phyloP scores from a whole-genome alignment of 2,329 filamentous ascomycete genomes.

The Phaeophleospora eucalypticola region DNA sequence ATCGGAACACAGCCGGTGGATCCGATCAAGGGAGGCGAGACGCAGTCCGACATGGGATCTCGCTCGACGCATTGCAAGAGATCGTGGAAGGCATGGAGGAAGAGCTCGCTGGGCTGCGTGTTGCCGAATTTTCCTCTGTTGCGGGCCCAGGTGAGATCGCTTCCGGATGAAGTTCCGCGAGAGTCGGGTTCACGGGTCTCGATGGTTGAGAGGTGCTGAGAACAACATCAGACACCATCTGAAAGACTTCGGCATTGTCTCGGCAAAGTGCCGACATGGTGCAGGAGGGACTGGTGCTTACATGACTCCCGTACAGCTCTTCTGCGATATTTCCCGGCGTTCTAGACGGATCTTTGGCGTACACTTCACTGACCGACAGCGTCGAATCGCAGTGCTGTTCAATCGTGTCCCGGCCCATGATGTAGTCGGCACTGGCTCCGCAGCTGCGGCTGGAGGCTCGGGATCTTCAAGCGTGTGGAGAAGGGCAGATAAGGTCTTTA shows the following conservation, averaged over 20 bases:
- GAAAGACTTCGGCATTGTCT: background rate
- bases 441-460: no score
- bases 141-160: constrained; percentile 48
- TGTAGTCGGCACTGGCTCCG: background rate
- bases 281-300: constrained; percentile 5
- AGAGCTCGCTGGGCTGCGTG: constrained; percentile 61
- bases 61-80: constrained; percentile 54
- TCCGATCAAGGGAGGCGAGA: constrained; percentile 58
- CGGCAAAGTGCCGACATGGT: constrained; percentile 3
- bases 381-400: constrained; percentile 21
- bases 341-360: constrained; percentile 22
- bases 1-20: constrained; percentile 62
- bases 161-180: constrained; percentile 4
- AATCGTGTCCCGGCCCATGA: constrained; percentile 15
- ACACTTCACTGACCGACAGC: constrained; percentile 24
- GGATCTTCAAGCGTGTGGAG: background rate
- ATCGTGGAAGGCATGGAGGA: constrained; percentile 65
- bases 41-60: constrained; percentile 50
- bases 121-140: constrained; percentile 66
- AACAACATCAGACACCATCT: background rate
- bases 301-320: constrained; percentile 24
- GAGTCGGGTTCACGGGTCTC: constrained; percentile 16
- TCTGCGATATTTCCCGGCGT: constrained; percentile 26
- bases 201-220: constrained; percentile 22
- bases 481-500: background rate